Base-by-base conservation (phyloP, 306 rosid genomes). In the Lotus japonicus region DNA sequence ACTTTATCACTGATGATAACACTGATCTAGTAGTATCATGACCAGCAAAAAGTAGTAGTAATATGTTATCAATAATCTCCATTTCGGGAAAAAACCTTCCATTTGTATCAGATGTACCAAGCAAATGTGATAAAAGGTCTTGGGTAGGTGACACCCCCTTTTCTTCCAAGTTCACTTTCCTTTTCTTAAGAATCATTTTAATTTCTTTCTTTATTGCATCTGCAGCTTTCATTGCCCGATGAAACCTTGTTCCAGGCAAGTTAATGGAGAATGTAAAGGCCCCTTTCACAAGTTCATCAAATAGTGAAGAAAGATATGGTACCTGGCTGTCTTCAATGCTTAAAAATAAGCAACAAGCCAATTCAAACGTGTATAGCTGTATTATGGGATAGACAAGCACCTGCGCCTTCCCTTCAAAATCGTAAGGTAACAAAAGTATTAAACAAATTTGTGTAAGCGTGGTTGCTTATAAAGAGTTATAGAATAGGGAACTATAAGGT, bases 11-110 rank as follows among this genome's bases (percentile, higher is more conserved):
- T 0, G 50, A 74, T 58, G 86, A 64, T 53, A 82, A 43, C 46
- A 53, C 86, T 28, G 83, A 78, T 73, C 78, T 78, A 19, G 83
- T 17, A 59, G 86, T 82, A 10, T 82, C 86, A 16, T 78, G 78
- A 9, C 86, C 86, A 1, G 86, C 86, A 21, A 82, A 82, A 57
- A 82, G 77, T 5, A 82, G 77, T 0, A 77, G 64, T 16, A 82
- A 57, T 54, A 78, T 74, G 80, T 77, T 70, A 59, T 82, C 86
- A 14, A 78, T 60, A 41, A 82, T 78, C 75, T 78, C 86, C 69
- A 16, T 66, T 69, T 82, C 80, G 3, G 62, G 64, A 68, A 82
- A 5, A 65, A 77, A 82, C 31, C 56, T 82, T 48, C 80, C 86
- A 72, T 0, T 78, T 56, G 72, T 0, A 44, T 82, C 86, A 45